Conservation (phyloP, 2,329 filamentous ascomycete species). For the Neospermospora avenae region DNA sequence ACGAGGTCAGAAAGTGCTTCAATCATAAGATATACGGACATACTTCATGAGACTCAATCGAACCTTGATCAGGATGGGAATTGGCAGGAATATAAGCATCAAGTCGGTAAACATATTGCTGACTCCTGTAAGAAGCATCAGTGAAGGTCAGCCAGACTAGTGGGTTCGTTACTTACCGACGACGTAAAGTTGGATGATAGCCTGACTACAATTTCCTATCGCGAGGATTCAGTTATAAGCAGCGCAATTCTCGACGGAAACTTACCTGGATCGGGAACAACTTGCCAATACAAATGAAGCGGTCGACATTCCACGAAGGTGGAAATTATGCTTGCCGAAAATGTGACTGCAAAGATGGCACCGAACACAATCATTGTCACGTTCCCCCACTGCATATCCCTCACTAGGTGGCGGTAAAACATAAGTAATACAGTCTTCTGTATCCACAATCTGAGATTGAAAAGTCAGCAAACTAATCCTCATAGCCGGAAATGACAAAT, state of each 20-base stretch:
- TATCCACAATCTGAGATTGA: constrained; percentile 14
- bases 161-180: constrained; percentile 8
- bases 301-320: constrained; percentile 23
- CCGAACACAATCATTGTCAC: constrained; percentile 16
- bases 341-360: constrained; percentile 16
- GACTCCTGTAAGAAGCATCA: constrained; percentile 6
- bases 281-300: constrained; percentile 22
- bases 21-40: neutral
- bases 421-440: constrained; percentile 20
- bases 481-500: neutral
- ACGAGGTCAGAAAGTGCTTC: neutral
- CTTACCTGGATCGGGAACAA: constrained; percentile 22
- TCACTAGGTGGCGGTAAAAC: constrained; percentile 14
- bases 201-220: constrained; percentile 6
- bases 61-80: constrained; percentile 18
- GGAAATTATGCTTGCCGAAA: constrained; percentile 12
- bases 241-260: neutral
- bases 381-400: constrained; percentile 3
- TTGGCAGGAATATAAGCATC: constrained; percentile 22
- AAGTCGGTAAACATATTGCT: constrained; percentile 25
- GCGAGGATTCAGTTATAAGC: neutral
- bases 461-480: neutral
- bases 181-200: constrained; percentile 1
- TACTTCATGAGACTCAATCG: neutral
- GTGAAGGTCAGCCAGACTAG: neutral